phyloP scores from a whole-genome alignment of 169 alveolate species.

The Plasmodium knowlesi region DNA sequence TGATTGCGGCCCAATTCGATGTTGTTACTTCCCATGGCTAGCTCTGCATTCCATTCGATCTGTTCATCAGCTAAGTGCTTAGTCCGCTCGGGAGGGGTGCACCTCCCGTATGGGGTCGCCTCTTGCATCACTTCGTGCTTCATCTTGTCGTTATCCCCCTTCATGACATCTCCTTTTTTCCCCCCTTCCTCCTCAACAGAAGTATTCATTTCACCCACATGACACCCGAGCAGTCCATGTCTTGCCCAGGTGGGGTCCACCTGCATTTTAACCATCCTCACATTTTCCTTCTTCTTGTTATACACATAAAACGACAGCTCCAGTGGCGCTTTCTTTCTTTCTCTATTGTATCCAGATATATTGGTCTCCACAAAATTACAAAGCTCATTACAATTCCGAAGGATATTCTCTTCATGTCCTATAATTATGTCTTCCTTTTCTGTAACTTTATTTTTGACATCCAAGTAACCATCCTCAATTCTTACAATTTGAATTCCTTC shows the following conservation, averaged over 20 bases:
- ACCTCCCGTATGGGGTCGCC: neutral
- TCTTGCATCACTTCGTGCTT: neutral
- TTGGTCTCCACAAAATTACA: neutral
- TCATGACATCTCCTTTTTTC: too few relatives aligned
- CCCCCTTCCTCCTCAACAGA: neutral
- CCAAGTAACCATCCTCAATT: slow-evolving; percentile 80
- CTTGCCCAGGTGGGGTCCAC: slow-evolving; percentile 79
- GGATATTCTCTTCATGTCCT: slow-evolving; percentile 63
- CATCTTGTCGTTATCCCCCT: neutral
- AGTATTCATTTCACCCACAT: slow-evolving; percentile 77
- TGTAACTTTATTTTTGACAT: slow-evolving; percentile 76
- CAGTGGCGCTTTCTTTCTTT: neutral
- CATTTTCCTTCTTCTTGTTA: slow-evolving; percentile 75
- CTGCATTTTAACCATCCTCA: slow-evolving; percentile 75
- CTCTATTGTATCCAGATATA: neutral
- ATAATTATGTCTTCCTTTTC: slow-evolving; percentile 80
- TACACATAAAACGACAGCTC: slow-evolving; percentile 65
- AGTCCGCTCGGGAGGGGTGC: neutral
- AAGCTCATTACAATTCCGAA: slow-evolving; percentile 49
- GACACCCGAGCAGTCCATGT: slow-evolving; percentile 81
- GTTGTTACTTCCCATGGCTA: neutral
- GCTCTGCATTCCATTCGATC: neutral
- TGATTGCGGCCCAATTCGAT: neutral
- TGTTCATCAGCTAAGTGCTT: neutral
- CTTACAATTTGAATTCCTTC: slow-evolving; percentile 81